Conservation (phyloP, 2,329 filamentous ascomycete genomes). For the Calonectria pseudoturangicola region DNA sequence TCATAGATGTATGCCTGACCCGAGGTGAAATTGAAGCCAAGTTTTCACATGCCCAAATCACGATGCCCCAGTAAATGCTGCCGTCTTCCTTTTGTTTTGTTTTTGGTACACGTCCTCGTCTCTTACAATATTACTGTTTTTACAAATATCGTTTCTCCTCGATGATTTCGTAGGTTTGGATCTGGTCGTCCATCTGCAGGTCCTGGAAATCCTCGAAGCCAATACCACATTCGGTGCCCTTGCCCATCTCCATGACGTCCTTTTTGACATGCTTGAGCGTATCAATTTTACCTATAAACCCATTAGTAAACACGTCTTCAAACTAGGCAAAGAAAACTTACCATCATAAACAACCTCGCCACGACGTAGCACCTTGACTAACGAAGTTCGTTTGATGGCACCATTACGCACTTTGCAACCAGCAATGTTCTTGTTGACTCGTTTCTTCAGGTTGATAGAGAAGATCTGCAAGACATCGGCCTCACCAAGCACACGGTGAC, state of each 20-base stretch:
- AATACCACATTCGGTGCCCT: constrained; percentile 95
- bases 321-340: constrained; percentile 66
- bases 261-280: constrained; percentile 96
- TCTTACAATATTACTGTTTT: constrained; percentile 48
- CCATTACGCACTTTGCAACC: constrained; percentile 93
- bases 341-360: constrained; percentile 87
- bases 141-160: constrained; percentile 79
- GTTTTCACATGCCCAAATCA: constrained; percentile 9
- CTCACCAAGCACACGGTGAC: constrained; percentile 86
- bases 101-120: constrained; percentile 44
- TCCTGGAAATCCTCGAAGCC: constrained; percentile 87
- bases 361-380: constrained; percentile 82
- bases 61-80: constrained; percentile 12
- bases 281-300: constrained; percentile 79
- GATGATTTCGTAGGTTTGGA: constrained; percentile 91
- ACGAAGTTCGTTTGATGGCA: constrained; percentile 75
- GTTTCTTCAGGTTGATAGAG: constrained; percentile 85
- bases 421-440: constrained; percentile 83
- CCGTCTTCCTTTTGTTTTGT: constrained; percentile 36
- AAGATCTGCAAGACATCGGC: constrained; percentile 91
- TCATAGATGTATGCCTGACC: constrained; percentile 36
- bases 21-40: constrained; percentile 15
- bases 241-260: constrained; percentile 90
- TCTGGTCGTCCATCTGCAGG: constrained; percentile 86
- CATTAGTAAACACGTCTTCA: constrained; percentile 42